phyloP scores from a whole-genome alignment of 2,329 filamentous ascomycete genomes.

The Diaporthe humulicola region DNA sequence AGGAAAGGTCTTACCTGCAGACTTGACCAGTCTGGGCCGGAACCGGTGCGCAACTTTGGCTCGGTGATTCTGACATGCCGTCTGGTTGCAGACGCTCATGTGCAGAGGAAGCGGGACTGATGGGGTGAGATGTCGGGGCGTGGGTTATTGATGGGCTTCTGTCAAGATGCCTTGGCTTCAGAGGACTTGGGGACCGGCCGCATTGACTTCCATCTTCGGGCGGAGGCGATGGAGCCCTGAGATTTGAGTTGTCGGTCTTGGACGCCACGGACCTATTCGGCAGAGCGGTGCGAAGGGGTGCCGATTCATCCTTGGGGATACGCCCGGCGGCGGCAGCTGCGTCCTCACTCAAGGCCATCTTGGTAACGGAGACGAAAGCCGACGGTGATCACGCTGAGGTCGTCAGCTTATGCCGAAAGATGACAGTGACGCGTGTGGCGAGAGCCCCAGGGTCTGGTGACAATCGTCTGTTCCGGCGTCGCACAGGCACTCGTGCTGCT shows the following conservation, averaged over 20 bases:
- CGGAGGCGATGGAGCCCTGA: constrained; percentile 43
- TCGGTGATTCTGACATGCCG: constrained; percentile 31
- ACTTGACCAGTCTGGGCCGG: constrained; percentile 70
- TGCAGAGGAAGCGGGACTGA: constrained; percentile 38
- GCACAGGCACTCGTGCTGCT: constrained; percentile 34
- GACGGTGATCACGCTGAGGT: background rate
- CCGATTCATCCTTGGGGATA: constrained; percentile 34
- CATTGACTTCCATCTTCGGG: constrained; percentile 42
- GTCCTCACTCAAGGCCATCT: constrained; percentile 39
- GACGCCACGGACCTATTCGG: constrained; percentile 44
- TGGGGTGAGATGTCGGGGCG: constrained; percentile 40
- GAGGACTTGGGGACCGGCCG: constrained; percentile 37
- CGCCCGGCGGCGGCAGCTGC: constrained; percentile 28
- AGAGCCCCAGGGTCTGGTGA: constrained; percentile 34
- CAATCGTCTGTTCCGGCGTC: constrained; percentile 35
- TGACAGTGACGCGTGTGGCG: constrained; percentile 24
- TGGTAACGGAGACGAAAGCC: constrained; percentile 8
- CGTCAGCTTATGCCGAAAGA: constrained; percentile 36
- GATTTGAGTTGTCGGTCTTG: constrained; percentile 37
- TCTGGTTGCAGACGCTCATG: constrained; percentile 35
- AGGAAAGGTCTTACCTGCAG: constrained; percentile 71
- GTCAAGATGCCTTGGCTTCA: constrained; percentile 31
- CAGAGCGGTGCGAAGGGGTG: constrained; percentile 42
- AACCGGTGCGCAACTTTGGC: constrained; percentile 2
- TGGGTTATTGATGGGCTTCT: constrained; percentile 35